Percentiles rank a stretch among this genome's conserved stretches.
These are phyloP conservation scores for Hypoxylon sp. DNA, from an alignment of 2,329 filamentous ascomycete species.

Conservation along the genomic window DNA sequence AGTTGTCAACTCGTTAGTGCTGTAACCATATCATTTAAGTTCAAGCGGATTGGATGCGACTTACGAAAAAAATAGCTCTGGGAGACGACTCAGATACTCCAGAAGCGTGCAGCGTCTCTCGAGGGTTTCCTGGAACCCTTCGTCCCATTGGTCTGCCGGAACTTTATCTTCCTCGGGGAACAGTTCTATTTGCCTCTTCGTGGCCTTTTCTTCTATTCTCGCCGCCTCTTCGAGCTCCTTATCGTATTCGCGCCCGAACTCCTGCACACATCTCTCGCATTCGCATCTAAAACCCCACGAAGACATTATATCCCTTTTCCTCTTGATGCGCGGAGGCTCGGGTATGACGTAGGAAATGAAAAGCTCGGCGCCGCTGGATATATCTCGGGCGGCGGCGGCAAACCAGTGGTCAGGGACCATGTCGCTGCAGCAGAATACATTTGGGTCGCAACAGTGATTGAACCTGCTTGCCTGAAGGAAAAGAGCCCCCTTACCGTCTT, in stretches of 20 bases:
- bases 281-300: slow-evolving; percentile 16
- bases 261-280: slow-evolving; percentile 24
- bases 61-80: slow-evolving; percentile 34
- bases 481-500: slow-evolving; percentile 1
- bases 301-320: neutral
- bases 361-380: slow-evolving; percentile 24
- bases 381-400: slow-evolving; percentile 6
- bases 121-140: neutral
- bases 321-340: neutral
- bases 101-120: neutral
- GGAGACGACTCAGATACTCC: neutral
- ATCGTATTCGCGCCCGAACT: slow-evolving; percentile 5
- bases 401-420: slow-evolving; percentile 2
- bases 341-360: slow-evolving; percentile 21
- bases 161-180: neutral
- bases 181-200: too few species aligned
- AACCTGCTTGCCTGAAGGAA: slow-evolving; percentile 27
- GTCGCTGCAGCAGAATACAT: slow-evolving; percentile 4
- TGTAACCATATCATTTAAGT: neutral
- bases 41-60: slow-evolving; percentile 6
- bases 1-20: slow-evolving; percentile 3
- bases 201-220: neutral
- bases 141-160: too few species aligned
- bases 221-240: neutral
- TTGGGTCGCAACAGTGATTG: slow-evolving; percentile 35